Base-by-base conservation (phyloP, 23 red algal species). In the Gracilaria vermiculophylla region DNA sequence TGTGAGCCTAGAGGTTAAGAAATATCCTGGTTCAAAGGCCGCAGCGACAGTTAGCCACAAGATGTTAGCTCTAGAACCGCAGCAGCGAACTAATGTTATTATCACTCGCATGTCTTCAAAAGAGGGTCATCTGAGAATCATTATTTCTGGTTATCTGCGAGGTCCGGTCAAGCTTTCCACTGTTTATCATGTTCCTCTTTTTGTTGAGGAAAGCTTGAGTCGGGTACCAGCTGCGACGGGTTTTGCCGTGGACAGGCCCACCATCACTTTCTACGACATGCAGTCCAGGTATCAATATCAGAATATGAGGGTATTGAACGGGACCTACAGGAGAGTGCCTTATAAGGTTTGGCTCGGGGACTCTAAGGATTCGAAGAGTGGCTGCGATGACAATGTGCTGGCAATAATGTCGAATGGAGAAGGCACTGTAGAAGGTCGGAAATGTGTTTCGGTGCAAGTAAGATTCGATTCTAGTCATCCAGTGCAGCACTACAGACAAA, bases 171-270 rank as follows among this genome's bases (percentile, higher is more conserved):
- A 85, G 61, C 55, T 66, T 10, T 53, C 47, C n/a, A 70, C 81
- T 55, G 58, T 71, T 51, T 85, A 85, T 69, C 61, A 69, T 17
- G 81, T 85, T 7, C 81, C 81, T 69, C 81, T 85, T 37, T 69
- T 54, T 15, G 61, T 85, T 3, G 81, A 85, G 20, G 42, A 51
- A 49, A 51, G 31, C 11, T 19, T 16, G 2, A 85, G 55, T 62
- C 81, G 58, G 12, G n/a, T 62, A 15, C 43, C 49, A 54, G 76
- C 50, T 17, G 50, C 53, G 25, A 53, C 70, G 1, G 70, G 45
- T 40, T 88, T 88, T 35, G 53, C 67, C 0, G 70, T 88, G 29
- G 69, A 88, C 31, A 88, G 84, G 37, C 84, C 84, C 11, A 76
- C 66, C 6, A 54, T 88, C 20, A 62, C 84, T 36, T 88, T 77